Conservation (phyloP, 2,329 filamentous ascomycete species). For the Epicoccum sorghinum region DNA sequence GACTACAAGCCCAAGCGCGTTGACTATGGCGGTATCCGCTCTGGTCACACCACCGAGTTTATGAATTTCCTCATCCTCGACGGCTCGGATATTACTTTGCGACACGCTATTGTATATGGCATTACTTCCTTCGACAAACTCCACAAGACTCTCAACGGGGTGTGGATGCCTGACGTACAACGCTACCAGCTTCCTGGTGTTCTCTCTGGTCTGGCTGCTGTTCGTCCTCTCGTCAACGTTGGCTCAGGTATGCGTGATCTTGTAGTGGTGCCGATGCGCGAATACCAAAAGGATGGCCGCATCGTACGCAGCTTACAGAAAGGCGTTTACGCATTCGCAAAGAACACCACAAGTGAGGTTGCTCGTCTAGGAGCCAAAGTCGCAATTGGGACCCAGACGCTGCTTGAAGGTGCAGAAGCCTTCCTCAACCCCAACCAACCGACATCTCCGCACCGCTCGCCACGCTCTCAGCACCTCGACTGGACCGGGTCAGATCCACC, state of each 20-base stretch:
- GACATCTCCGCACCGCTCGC: conserved; percentile 35
- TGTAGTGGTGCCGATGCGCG: conserved; percentile 84
- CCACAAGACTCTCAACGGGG: conserved; percentile 87
- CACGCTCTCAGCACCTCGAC: conserved; percentile 35
- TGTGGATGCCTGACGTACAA: conserved; percentile 95
- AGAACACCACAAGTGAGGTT: conserved; percentile 92
- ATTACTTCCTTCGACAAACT: conserved; percentile 88
- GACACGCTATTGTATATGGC: conserved; percentile 91
- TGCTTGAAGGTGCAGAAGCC: conserved; percentile 85
- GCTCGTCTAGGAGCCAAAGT: conserved; percentile 93
- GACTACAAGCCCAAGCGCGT: conserved; percentile 99
- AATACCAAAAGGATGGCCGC: conserved; percentile 93
- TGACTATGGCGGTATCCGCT: conserved; percentile 89
- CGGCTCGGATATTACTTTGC: conserved; percentile 81
- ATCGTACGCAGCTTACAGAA: conserved; percentile 91
- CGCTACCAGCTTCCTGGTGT: conserved; percentile 87
- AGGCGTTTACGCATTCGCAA: conserved; percentile 86
- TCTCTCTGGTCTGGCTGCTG: conserved; percentile 83
- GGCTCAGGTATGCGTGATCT: conserved; percentile 85
- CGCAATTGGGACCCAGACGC: conserved; percentile 92
- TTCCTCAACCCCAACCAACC: conserved; percentile 61
- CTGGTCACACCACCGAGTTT: conserved; percentile 93
- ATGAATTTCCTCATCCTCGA: conserved; percentile 98
- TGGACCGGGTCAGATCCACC: conserved; percentile 64
- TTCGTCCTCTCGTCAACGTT: conserved; percentile 90